These are phyloP conservation scores for Penicillium robsamsonii DNA, from an alignment of 495 filamentous ascomycete species.

Conservation along the genomic window DNA sequence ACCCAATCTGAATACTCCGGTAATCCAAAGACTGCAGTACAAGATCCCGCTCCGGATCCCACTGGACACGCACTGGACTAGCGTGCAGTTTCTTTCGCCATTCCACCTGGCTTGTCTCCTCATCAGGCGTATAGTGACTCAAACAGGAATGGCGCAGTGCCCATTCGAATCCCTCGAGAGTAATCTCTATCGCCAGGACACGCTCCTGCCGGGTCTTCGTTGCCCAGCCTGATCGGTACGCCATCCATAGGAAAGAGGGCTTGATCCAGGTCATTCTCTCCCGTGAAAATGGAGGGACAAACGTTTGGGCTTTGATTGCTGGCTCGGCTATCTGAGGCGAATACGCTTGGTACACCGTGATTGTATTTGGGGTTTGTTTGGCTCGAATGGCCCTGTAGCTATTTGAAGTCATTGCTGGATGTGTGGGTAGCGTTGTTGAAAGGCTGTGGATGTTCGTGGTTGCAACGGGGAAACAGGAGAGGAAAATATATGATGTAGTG, in stretches of 20 bases:
- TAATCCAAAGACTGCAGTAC: conserved; percentile 40
- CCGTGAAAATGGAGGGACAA: conserved; percentile 50
- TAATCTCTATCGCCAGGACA: conserved; percentile 55
- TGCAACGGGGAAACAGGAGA: no score
- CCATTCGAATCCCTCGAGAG: conserved; percentile 40
- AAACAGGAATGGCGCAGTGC: conserved; percentile 33
- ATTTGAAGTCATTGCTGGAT: background rate
- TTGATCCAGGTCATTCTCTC: conserved; percentile 68
- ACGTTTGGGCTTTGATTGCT: conserved; percentile 50
- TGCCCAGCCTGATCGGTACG: conserved; percentile 57
- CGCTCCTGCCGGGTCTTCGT: conserved; percentile 49
- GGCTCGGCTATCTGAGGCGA: conserved; percentile 49
- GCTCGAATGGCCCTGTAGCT: conserved; percentile 55
- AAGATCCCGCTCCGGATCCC: conserved; percentile 59
- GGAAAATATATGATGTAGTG: background rate
- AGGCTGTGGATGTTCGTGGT: background rate
- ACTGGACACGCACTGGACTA: conserved; percentile 54
- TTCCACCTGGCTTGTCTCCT: conserved; percentile 9
- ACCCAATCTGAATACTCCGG: conserved; percentile 61
- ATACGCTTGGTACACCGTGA: conserved; percentile 67
- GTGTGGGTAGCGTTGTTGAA: background rate
- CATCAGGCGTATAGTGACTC: conserved; percentile 14
- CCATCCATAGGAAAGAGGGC: conserved; percentile 64
- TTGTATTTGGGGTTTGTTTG: conserved; percentile 41
- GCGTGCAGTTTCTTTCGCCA: conserved; percentile 27